Conservation (phyloP, 345 rosid species). For the Brassica carinata region DNA sequence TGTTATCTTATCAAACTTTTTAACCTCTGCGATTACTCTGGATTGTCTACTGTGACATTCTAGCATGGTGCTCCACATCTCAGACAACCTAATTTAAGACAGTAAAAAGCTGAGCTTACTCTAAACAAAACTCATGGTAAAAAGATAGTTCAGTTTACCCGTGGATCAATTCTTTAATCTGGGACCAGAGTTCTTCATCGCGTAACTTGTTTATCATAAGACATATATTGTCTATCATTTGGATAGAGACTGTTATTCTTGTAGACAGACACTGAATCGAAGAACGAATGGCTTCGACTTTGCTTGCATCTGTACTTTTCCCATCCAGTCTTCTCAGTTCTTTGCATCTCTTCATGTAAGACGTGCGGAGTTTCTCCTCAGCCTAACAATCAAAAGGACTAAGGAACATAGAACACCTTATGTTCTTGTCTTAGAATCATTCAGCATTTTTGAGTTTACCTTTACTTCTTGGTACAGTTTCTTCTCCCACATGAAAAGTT, state of each 20-base stretch:
- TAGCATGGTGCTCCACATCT: slow-evolving; percentile 71
- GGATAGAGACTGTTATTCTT: slow-evolving; percentile 58
- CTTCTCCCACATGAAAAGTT: slow-evolving; percentile 70
- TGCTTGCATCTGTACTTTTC: slow-evolving; percentile 46
- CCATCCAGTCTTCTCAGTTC: slow-evolving; percentile 49
- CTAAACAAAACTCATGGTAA: not conserved
- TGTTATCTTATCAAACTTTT: slow-evolving; percentile 44
- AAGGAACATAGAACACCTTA: not conserved
- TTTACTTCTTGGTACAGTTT: slow-evolving; percentile 75
- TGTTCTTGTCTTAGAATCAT: not conserved
- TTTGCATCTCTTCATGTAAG: slow-evolving; percentile 50
- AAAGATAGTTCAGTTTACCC: slow-evolving; percentile 39
- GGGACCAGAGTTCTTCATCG: slow-evolving; percentile 71
- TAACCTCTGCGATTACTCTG: slow-evolving; percentile 46
- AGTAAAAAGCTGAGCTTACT: not conserved
- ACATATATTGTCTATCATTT: slow-evolving; percentile 62
- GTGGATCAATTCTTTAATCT: slow-evolving; percentile 49
- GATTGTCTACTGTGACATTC: slow-evolving; percentile 60
- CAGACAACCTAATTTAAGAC: slow-evolving; percentile 46
- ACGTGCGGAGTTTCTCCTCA: slow-evolving; percentile 62
- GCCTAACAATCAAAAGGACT: slow-evolving; percentile 42
- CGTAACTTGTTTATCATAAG: slow-evolving; percentile 50
- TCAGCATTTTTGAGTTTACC: slow-evolving; percentile 38
- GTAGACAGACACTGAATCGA: slow-evolving; percentile 51
- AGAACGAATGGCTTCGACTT: slow-evolving; percentile 47